Evolutionary conservation across 1,284 basidiomycete species (phyloP).

Genomic region (Moniliophthora roreri): DNA sequence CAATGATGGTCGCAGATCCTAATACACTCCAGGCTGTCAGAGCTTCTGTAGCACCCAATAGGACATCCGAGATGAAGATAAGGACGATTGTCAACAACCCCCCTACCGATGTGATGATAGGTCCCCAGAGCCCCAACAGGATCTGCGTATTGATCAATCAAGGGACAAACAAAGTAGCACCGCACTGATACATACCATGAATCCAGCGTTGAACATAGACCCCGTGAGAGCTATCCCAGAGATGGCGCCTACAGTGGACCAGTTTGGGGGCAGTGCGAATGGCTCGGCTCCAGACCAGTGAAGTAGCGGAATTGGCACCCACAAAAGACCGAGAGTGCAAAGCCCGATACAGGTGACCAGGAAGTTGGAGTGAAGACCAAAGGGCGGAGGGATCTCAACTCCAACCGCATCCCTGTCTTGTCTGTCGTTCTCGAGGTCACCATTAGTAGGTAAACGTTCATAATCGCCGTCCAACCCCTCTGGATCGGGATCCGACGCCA

Average conservation of each 20-base stretch:
- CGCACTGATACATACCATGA: conserved; percentile 57
- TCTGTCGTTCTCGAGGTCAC: conserved; percentile 24
- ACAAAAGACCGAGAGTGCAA: conserved; percentile 62
- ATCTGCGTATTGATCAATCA: conserved; percentile 44
- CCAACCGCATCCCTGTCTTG: conserved; percentile 29
- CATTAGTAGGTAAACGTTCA: conserved; percentile 37
- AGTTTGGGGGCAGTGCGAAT: conserved; percentile 58
- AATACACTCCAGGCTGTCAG: conserved; percentile 64
- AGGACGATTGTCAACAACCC: conserved; percentile 83
- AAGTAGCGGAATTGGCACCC: conserved; percentile 71
- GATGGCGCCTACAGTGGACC: conserved; percentile 46
- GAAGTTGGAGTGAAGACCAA: conserved; percentile 77
- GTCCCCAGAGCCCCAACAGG: conserved; percentile 79
- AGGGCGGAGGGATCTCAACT: conserved; percentile 60
- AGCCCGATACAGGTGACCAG: conserved; percentile 70
- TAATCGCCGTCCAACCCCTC: conserved; percentile 41
- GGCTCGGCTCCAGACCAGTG: conserved; percentile 57
- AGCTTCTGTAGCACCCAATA: conserved; percentile 56
- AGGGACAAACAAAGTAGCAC: conserved; percentile 8
- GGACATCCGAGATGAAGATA: conserved; percentile 70
- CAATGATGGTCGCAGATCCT: conserved; percentile 69
- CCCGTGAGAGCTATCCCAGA: conserved; percentile 64
- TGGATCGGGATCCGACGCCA: conserved; percentile 56
- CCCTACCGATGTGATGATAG: conserved; percentile 81
- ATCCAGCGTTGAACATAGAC: conserved; percentile 72